phyloP scores from a whole-genome alignment of 2,329 filamentous ascomycete genomes.

The Daldinia sp. region DNA sequence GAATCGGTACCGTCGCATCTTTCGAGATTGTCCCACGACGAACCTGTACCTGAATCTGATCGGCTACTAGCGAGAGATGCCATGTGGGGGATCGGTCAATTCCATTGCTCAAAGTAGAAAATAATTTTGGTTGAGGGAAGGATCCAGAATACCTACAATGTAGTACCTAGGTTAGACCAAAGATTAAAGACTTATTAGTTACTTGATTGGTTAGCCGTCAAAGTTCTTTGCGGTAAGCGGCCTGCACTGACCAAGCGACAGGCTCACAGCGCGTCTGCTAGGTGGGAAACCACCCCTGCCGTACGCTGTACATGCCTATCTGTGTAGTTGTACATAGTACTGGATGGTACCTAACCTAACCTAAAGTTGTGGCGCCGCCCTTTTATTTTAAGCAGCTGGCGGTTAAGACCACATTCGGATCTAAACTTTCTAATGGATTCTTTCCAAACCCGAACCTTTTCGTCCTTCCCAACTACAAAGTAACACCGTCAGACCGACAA shows the following conservation, averaged over 20 bases:
- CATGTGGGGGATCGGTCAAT: background rate
- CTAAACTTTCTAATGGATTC: conserved; percentile 12
- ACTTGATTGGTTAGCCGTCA: conserved; percentile 20
- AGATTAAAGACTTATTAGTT: background rate
- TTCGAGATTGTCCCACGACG: background rate
- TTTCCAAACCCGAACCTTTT: conserved; percentile 6
- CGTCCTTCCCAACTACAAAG: too few species aligned
- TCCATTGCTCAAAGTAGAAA: background rate
- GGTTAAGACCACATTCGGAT: conserved; percentile 12
- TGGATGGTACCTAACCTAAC: too few species aligned
- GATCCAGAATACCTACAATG: conserved; percentile 19
- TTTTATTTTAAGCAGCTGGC: conserved; percentile 36
- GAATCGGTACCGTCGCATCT: background rate
- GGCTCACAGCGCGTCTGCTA: conserved; percentile 26
- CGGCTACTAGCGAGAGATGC: background rate
- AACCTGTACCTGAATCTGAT: background rate
- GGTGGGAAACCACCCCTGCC: conserved; percentile 15
- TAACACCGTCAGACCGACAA: conserved; percentile 7
- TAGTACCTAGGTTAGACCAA: too few species aligned
- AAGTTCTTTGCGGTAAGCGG: background rate
- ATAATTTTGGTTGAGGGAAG: conserved; percentile 9
- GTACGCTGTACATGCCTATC: too few species aligned
- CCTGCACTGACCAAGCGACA: conserved; percentile 2
- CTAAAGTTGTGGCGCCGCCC: background rate
- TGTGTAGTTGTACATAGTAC: too few species aligned